A percentile compares a stretch with the other conserved stretches of the same genome.
These are phyloP conservation scores for Bondarzewia mesenterica DNA, from an alignment of 1,284 basidiomycete genomes.

Conservation along the genomic window DNA sequence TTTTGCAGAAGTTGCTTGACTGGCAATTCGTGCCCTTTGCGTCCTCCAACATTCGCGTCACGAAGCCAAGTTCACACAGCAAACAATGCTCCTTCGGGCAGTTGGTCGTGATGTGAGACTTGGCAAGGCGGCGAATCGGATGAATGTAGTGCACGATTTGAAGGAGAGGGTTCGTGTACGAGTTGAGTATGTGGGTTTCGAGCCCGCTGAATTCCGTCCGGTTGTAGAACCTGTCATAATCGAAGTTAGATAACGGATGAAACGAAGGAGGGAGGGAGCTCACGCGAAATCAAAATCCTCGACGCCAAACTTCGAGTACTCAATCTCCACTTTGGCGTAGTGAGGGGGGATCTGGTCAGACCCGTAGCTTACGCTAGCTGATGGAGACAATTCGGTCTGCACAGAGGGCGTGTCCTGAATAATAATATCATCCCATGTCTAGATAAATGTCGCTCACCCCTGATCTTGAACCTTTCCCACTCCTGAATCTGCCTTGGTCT, in stretches of 20 bases:
- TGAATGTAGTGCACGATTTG: slow-evolving; percentile 84
- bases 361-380: slow-evolving; percentile 31
- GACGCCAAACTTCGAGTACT: slow-evolving; percentile 98
- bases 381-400: slow-evolving; percentile 40
- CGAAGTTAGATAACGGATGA: neutral
- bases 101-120: slow-evolving; percentile 84
- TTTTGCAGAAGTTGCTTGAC: slow-evolving; percentile 93
- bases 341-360: slow-evolving; percentile 69
- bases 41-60: slow-evolving; percentile 93
- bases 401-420: neutral
- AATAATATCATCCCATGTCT: slow-evolving; percentile 2
- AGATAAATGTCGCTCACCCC: slow-evolving; percentile 32
- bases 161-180: slow-evolving; percentile 91
- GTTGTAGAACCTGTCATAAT: slow-evolving; percentile 73
- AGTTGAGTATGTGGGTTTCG: slow-evolving; percentile 96
- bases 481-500: slow-evolving; percentile 70
- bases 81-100: slow-evolving; percentile 89
- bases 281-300: slow-evolving; percentile 98
- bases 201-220: slow-evolving; percentile 86
- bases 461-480: slow-evolving; percentile 53
- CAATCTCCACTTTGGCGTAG: slow-evolving; percentile 93
- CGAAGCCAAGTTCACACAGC: slow-evolving; percentile 93
- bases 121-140: slow-evolving; percentile 78
- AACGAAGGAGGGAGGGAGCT: neutral
- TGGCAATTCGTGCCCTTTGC: slow-evolving; percentile 94